Conservation (phyloP, 225 moss, liverwort and hornwort species). For the Polytrichum commune region DNA sequence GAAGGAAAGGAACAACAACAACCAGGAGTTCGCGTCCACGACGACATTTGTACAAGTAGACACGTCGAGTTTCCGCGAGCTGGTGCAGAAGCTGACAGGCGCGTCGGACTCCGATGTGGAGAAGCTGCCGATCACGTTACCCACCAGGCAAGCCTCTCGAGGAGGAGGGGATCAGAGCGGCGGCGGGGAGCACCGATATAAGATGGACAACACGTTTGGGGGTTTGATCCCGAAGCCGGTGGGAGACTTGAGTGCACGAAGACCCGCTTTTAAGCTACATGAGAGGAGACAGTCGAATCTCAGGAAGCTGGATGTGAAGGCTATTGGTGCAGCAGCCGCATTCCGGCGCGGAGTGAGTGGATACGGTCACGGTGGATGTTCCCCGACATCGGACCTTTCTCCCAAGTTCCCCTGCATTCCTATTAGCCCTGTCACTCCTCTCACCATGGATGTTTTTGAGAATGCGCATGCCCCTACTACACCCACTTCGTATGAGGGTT, state of each 20-base stretch:
- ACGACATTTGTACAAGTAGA: slow-evolving; percentile 70
- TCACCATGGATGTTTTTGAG: slow-evolving; percentile 51
- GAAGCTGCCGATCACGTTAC: slow-evolving; percentile 65
- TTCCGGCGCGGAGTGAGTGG: slow-evolving; percentile 50
- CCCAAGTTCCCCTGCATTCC: slow-evolving; percentile 58
- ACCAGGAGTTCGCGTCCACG: slow-evolving; percentile 50
- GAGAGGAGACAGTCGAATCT: slow-evolving; percentile 63
- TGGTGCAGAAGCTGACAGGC: slow-evolving; percentile 67
- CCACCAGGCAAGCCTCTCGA: slow-evolving; percentile 45
- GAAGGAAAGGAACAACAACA: slow-evolving; percentile 15
- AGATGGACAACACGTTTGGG: slow-evolving; percentile 43
- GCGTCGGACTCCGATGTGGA: slow-evolving; percentile 59
- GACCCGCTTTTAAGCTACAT: slow-evolving; percentile 63
- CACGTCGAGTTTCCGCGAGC: slow-evolving; percentile 64
- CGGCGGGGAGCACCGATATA: slow-evolving; percentile 2
- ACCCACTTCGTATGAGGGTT: slow-evolving; percentile 45
- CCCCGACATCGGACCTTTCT: slow-evolving; percentile 45
- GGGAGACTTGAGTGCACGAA: slow-evolving; percentile 50
- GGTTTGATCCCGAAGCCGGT: slow-evolving; percentile 59
- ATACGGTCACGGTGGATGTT: slow-evolving; percentile 45
- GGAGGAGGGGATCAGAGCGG: slow-evolving; percentile 3
- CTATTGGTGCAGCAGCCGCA: slow-evolving; percentile 53
- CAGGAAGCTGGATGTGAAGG: slow-evolving; percentile 55
- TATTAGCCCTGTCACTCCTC: slow-evolving; percentile 58
- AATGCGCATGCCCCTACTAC: slow-evolving; percentile 50